Base-by-base conservation (phyloP, 164 flowering plant genomes). In the Vitis riparia region DNA sequence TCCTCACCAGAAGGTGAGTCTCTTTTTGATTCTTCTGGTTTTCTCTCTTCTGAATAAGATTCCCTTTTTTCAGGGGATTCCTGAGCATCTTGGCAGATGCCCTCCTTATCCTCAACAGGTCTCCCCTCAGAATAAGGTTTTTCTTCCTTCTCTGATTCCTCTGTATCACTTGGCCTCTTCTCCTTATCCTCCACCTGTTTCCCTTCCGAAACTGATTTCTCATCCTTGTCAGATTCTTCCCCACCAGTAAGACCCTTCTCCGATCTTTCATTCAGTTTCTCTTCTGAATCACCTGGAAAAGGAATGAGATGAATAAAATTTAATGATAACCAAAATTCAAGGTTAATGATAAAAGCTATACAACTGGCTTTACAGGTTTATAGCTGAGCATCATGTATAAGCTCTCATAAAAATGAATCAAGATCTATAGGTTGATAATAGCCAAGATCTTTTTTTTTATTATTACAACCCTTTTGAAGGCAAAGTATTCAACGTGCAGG, bases 281-380 rank as follows among this genome's bases (percentile, higher is more conserved):
- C 79, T 19, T 73, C 73, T 68, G 84, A 67, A 73, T 67, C 77
- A 76, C 64, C 88, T 83, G 66, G 1, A 52, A 51, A 16, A 51
- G 29, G 52, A 49, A 51, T 68, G 17, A 63, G 58, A 55, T 51
- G 53, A 55, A 37, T 37, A 37, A 37, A 37, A 37, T 37, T 37
- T 37, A 37, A 37, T 37, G 6, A 37, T 37, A 37, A 37, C 44
- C 44, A 37, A 37, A 37, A 37, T 37, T 37, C 6, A 3, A 37
- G 44, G 7, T 37, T 5, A 37, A 37, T 37, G 44, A 37, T 3
- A 37, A 37, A 37, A 37, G 44, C 7, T 37, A 5, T 23, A 23
- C 27, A 37, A 37, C 44, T 37, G 44, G 44, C 44, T 37, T 37
- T 37, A 37, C 44, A 37, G 44, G 44, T 37, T 37, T 37, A 37